Percentiles rank a stretch among this genome's conserved stretches.
These are phyloP conservation scores for Pichiaceae sp. DNA, from an alignment of 1,139 yeast species.

Conservation along the genomic window DNA sequence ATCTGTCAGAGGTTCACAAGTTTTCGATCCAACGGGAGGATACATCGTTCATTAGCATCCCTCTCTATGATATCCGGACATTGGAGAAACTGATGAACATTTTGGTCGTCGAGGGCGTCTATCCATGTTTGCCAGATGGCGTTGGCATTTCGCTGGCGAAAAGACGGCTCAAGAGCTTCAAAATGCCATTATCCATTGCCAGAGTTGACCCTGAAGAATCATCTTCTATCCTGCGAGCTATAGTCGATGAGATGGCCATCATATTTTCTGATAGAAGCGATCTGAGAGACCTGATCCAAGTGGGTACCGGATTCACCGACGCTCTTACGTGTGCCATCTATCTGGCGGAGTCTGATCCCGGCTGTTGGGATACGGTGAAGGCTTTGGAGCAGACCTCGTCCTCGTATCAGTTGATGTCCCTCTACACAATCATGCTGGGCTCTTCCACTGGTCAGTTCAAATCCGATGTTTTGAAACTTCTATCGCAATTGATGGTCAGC, in stretches of 20 bases:
- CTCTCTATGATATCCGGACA: conserved; percentile 75
- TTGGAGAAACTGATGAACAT: conserved; percentile 58
- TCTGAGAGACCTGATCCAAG: conserved; percentile 46
- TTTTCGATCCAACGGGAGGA: conserved; percentile 25
- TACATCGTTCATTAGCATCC: conserved; percentile 51
- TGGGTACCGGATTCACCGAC: conserved; percentile 72
- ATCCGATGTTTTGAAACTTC: conserved; percentile 32
- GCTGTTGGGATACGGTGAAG: conserved; percentile 8
- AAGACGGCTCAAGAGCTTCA: conserved; percentile 44
- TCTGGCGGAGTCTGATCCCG: conserved; percentile 28
- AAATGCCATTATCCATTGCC: conserved; percentile 15
- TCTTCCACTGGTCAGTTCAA: conserved; percentile 24
- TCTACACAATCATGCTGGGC: conserved; percentile 41
- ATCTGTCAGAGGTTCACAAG: conserved; percentile 27
- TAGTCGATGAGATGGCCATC: conserved; percentile 28
- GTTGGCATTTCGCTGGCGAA: conserved; percentile 62
- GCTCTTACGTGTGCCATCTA: conserved; percentile 50
- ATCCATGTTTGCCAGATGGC: conserved; percentile 48
- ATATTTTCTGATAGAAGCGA: conserved; percentile 38
- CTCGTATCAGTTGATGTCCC: conserved; percentile 53
- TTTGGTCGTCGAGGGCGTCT: conserved; percentile 63
- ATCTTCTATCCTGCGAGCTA: conserved; percentile 23
- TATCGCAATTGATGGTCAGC: conserved; percentile 47
- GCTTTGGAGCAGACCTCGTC: conserved; percentile 36
- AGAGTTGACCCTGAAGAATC: conserved; percentile 17